These are phyloP conservation scores for Creolimax fragrantissima DNA, from an alignment of 78 protist species.

Conservation along the genomic window DNA sequence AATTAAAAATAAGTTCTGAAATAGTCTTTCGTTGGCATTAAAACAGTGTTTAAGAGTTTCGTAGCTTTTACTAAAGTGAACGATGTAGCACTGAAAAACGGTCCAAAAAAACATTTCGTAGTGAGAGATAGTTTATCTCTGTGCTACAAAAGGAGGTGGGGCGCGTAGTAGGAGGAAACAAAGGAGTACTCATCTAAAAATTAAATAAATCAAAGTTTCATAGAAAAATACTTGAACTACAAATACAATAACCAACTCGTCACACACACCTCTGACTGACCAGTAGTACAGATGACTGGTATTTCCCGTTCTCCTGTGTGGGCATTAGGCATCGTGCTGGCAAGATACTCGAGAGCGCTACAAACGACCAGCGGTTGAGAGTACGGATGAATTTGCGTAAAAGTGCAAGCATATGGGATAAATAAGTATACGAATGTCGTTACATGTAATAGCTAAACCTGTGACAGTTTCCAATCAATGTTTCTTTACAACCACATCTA, in stretches of 20 bases:
- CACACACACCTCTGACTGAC: not conserved
- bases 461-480: too few species aligned
- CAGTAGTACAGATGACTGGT: not conserved
- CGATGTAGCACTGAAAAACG: not conserved
- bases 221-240: not conserved
- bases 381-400: too few species aligned
- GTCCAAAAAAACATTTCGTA: not conserved
- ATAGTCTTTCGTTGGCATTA: not conserved
- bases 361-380: too few species aligned
- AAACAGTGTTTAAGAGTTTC: not conserved
- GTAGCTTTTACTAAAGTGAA: not conserved
- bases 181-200: not conserved
- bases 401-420: too few species aligned
- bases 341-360: not conserved
- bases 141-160: not conserved
- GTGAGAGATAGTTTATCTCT: not conserved
- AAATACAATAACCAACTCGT: not conserved
- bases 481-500: too few species aligned
- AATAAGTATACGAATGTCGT: too few species aligned
- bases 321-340: not conserved
- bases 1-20: not conserved
- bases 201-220: not conserved
- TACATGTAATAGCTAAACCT: too few species aligned
- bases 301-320: not conserved
- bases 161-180: not conserved